phyloP scores from a whole-genome alignment of 2,329 filamentous ascomycete species.

The Tricladium varicosporioides region DNA sequence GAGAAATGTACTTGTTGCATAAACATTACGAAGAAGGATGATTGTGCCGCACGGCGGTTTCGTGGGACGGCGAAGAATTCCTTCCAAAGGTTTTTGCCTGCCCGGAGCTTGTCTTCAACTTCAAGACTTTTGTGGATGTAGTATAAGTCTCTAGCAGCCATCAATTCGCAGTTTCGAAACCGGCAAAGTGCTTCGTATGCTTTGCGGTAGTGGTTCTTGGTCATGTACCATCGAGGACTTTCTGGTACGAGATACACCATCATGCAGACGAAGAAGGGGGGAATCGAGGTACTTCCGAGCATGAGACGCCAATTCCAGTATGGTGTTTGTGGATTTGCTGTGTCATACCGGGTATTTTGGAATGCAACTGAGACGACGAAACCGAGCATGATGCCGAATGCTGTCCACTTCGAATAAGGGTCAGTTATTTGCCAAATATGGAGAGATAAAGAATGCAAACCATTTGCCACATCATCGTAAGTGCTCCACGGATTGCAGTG shows the following conservation, averaged over 20 bases:
- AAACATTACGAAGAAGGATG: slow-evolving; percentile 74
- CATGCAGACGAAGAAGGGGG: slow-evolving; percentile 54
- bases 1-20: slow-evolving; percentile 51
- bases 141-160: slow-evolving; percentile 60
- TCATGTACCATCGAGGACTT: slow-evolving; percentile 63
- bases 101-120: neutral
- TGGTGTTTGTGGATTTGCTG: slow-evolving; percentile 41
- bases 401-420: slow-evolving; percentile 39
- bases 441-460: no score
- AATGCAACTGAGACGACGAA: slow-evolving; percentile 52
- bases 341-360: slow-evolving; percentile 33
- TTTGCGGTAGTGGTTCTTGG: slow-evolving; percentile 39
- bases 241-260: slow-evolving; percentile 62
- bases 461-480: slow-evolving; percentile 84
- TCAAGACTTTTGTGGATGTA: slow-evolving; percentile 52
- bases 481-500: slow-evolving; percentile 52
- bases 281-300: slow-evolving; percentile 61
- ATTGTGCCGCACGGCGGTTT: slow-evolving; percentile 67
- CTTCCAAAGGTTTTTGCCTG: slow-evolving; percentile 6
- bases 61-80: slow-evolving; percentile 66
- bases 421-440: no score
- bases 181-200: slow-evolving; percentile 54
- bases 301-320: slow-evolving; percentile 58
- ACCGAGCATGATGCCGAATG: slow-evolving; percentile 50
- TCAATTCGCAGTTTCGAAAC: slow-evolving; percentile 55